A percentile compares a stretch with the other conserved stretches of the same genome.
Evolutionary conservation across 75 land plant species (phyloP).

Genomic region (Chamaecyparis obtusa): DNA sequence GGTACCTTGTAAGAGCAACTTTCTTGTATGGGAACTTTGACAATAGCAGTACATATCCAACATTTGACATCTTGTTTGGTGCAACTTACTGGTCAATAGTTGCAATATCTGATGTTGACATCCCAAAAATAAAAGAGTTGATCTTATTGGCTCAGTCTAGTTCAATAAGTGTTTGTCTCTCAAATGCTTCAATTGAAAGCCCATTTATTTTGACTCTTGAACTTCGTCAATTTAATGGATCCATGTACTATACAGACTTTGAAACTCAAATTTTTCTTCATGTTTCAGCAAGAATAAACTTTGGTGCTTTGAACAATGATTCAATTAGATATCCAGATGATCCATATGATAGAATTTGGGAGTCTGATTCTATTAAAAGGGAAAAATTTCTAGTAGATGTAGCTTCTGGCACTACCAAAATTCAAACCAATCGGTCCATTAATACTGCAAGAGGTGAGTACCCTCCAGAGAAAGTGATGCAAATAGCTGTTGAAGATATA

Average conservation of each 20-base stretch:
- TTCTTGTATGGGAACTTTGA: constrained; percentile 87
- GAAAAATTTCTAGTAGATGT: constrained; percentile 69
- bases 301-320: constrained; percentile 51
- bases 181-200: constrained; percentile 63
- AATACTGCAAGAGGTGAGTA: constrained; percentile 32
- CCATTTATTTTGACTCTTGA: constrained; percentile 80
- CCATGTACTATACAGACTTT: constrained; percentile 44
- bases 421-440: constrained; percentile 53
- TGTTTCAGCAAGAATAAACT: constrained; percentile 68
- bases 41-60: constrained; percentile 54
- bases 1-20: constrained; percentile 76
- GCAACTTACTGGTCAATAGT: constrained; percentile 70
- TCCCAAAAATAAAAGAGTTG: constrained; percentile 35
- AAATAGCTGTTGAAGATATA: constrained; percentile 81
- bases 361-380: constrained; percentile 59
- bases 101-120: constrained; percentile 57
- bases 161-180: constrained; percentile 61
- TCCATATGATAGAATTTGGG: constrained; percentile 83
- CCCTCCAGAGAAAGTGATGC: constrained; percentile 85
- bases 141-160: constrained; percentile 53
- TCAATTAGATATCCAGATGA: constrained; percentile 87
- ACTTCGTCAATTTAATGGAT: constrained; percentile 72
- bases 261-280: constrained; percentile 47
- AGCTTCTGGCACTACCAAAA: constrained; percentile 51
- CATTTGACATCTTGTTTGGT: constrained; percentile 73